A percentile compares a stretch with the other conserved stretches of the same genome.
Conservation (phyloP, 2,329 filamentous ascomycete genomes). For the Fusarium compactum region DNA sequence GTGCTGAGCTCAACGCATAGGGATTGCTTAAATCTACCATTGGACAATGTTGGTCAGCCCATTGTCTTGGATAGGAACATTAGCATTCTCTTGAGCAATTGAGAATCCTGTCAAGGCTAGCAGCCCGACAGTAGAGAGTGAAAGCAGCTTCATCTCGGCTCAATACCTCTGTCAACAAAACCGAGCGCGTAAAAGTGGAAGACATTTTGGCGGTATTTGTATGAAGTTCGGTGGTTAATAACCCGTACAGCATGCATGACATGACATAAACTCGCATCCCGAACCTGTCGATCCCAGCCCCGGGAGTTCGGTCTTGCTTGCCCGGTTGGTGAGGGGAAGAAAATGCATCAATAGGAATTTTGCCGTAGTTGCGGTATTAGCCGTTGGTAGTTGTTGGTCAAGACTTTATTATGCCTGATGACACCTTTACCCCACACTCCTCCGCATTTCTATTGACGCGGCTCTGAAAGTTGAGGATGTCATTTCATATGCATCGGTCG, state of each 20-base stretch:
- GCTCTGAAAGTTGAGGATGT: conserved; percentile 11
- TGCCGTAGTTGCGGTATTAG: conserved; percentile 17
- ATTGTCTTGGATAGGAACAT: conserved; percentile 29
- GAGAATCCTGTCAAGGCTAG: conserved; percentile 29
- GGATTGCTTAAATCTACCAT: conserved; percentile 8
- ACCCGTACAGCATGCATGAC: conserved; percentile 17
- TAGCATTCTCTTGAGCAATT: conserved; percentile 17
- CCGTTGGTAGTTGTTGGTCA: conserved; percentile 7
- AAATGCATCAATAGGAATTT: conserved; percentile 40
- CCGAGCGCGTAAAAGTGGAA: background rate
- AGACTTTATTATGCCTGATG: conserved; percentile 8
- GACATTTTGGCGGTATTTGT: background rate
- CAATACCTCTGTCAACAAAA: background rate
- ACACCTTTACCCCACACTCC: conserved; percentile 26
- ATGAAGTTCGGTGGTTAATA: conserved; percentile 26
- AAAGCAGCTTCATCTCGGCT: conserved; percentile 31
- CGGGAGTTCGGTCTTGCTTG: conserved; percentile 30
- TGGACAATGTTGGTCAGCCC: conserved; percentile 30
- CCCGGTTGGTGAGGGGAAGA: conserved; percentile 35
- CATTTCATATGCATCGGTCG: conserved; percentile 24
- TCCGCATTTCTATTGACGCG: conserved; percentile 38
- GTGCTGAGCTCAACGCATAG: rapidly evolving
- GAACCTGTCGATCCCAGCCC: conserved; percentile 26
- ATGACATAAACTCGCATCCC: conserved; percentile 2
- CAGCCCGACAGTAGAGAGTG: conserved; percentile 26